Base-by-base conservation (phyloP, 2,329 filamentous ascomycete genomes). In the Penicillium crustosum region DNA sequence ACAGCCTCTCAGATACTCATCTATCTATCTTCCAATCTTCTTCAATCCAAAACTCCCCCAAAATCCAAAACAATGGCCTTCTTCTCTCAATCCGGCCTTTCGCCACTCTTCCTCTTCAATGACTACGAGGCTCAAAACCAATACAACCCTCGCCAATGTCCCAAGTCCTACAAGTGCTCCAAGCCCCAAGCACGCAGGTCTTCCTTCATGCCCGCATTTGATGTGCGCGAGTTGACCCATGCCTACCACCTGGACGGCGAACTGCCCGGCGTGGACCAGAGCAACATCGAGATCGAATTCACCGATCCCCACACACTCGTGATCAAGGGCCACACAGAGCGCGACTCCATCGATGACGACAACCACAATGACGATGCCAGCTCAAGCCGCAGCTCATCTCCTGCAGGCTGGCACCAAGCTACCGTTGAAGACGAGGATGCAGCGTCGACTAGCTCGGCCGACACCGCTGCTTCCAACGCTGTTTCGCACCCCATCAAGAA, bases 351-450 rank as follows among this genome's bases (percentile, higher is more conserved):
- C 48, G 57, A 61, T 23, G 27, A 33, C 9, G 17, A 35, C 42
- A 63, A 50, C 13, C 12, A 8, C 33, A 27, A n/a, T 4, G 25
- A 17, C 15, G 36, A 13, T 19, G 6, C 31, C 44, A 67, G 62
- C 52, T 57, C 44, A 54, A 67, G 50, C 57, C 66, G n/a, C 49
- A 57, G 68, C 27, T 58, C 66, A 21, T 67, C 65, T 7, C 58
- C 61, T 23, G 48, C 53, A n/a, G 72, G 68, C 33, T 68, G 66
- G 41, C 73, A 73, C 52, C 74, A 81, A 60, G 75, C 83, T 0
- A 80, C 78, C 8, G 83, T 85, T 43, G 83, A 86, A 45, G 68
- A 72, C 29, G 74, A 74, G 49, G 68, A 59, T 19, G 58, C 60
- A 21, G 53, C 39, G 8, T 60, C 60, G 17, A 45, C 38, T 52